phyloP scores from a whole-genome alignment of 805 yeast species.

The Brettanomyces bruxellensis region DNA sequence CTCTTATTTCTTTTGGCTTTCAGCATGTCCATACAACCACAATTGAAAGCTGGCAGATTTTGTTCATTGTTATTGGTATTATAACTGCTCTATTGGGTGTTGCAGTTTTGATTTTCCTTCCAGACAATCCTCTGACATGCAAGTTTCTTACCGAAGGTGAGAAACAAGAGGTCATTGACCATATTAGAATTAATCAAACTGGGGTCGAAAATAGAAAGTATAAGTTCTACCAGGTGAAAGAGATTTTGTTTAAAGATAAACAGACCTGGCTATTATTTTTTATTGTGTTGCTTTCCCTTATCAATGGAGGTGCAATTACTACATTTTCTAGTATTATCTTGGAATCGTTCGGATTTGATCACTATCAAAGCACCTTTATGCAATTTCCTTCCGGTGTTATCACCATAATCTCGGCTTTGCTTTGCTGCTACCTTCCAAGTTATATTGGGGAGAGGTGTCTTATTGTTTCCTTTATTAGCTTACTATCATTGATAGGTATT shows the following conservation, averaged over 20 bases:
- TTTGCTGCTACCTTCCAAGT: slow-evolving; percentile 13
- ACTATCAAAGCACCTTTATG: slow-evolving; percentile 17
- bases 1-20: background rate
- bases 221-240: slow-evolving; percentile 46
- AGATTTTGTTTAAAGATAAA: slow-evolving; percentile 39
- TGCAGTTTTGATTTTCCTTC: slow-evolving; percentile 16
- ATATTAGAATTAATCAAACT: slow-evolving; percentile 18
- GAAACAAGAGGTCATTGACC: slow-evolving; percentile 35
- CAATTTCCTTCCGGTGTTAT: slow-evolving; percentile 29
- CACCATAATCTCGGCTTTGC: slow-evolving; percentile 23
- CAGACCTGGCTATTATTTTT: slow-evolving; percentile 42
- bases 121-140: slow-evolving; percentile 34
- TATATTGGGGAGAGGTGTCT: slow-evolving; percentile 19
- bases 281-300: slow-evolving; percentile 33
- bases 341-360: slow-evolving; percentile 25
- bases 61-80: slow-evolving; percentile 22
- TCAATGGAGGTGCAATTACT: slow-evolving; percentile 35
- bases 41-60: slow-evolving; percentile 28
- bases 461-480: slow-evolving; percentile 16
- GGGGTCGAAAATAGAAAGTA: slow-evolving; percentile 39
- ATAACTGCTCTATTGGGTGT: slow-evolving; percentile 22
- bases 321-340: slow-evolving; percentile 19
- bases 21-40: slow-evolving; percentile 21
- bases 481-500: slow-evolving; percentile 19
- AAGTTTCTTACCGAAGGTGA: slow-evolving; percentile 35